These are phyloP conservation scores for Oxytropis ochrocephala DNA, from an alignment of 306 rosid species.

Conservation along the genomic window DNA sequence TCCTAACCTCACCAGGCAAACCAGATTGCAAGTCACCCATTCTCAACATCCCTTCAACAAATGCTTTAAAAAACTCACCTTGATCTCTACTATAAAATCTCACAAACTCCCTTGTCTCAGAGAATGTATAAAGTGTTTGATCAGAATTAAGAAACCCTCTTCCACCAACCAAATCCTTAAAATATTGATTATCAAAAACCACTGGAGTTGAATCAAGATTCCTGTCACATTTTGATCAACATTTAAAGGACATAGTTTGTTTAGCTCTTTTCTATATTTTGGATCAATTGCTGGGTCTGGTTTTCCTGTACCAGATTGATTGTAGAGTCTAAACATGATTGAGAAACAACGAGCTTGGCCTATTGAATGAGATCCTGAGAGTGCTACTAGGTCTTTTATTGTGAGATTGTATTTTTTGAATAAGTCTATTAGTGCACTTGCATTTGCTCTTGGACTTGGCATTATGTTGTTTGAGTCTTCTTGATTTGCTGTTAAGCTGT, in stretches of 20 bases:
- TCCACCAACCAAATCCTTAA: conserved; percentile 75
- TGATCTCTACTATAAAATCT: conserved; percentile 37
- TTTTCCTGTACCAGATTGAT: conserved; percentile 64
- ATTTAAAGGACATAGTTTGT: conserved; percentile 46
- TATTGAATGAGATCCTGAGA: conserved; percentile 83
- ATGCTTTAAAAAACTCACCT: conserved; percentile 39
- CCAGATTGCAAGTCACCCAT: conserved; percentile 74
- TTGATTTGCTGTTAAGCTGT: conserved; percentile 64
- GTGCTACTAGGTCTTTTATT: conserved; percentile 64
- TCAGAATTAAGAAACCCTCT: conserved; percentile 85
- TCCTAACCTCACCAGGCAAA: conserved; percentile 68
- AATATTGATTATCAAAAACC: conserved; percentile 75
- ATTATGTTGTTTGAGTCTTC: conserved; percentile 59
- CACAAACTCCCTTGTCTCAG: conserved; percentile 41
- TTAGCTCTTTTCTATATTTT: conserved; percentile 36
- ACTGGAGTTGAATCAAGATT: conserved; percentile 71
- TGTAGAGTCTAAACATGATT: conserved; percentile 83
- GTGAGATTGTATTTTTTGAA: conserved; percentile 42
- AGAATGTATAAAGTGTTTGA: conserved; percentile 59
- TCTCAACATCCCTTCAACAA: conserved; percentile 71
- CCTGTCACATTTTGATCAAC: conserved; percentile 71
- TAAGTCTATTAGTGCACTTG: conserved; percentile 54
- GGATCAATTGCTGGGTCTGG: conserved; percentile 74
- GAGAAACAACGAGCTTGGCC: conserved; percentile 88
- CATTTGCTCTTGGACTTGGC: conserved; percentile 92